Percentiles rank a stretch among this genome's conserved stretches.
These are phyloP conservation scores for Ganoderma leucocontextum DNA, from an alignment of 1,284 basidiomycete genomes.

Conservation along the genomic window DNA sequence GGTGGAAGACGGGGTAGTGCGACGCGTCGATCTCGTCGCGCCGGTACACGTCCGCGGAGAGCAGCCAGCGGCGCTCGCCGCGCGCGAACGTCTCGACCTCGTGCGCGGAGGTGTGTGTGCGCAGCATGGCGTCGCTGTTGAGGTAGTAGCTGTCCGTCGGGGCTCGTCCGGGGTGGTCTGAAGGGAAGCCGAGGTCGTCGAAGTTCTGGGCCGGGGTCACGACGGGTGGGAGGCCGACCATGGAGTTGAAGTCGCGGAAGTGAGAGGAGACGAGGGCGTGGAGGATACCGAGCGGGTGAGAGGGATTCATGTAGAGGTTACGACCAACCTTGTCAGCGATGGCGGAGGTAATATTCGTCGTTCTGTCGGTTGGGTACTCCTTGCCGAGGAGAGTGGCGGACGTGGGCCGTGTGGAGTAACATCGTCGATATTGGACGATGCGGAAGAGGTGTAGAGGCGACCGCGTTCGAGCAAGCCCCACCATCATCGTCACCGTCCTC, in stretches of 20 bases:
- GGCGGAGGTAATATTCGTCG: conserved; percentile 87
- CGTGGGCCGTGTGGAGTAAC: conserved; percentile 27
- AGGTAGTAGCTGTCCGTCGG: conserved; percentile 96
- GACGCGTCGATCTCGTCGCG: conserved; percentile 98
- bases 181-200: conserved; percentile 94
- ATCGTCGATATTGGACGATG: conserved; percentile 23
- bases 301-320: conserved; percentile 77
- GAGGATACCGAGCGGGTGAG: conserved; percentile 90
- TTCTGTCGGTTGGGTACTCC: conserved; percentile 75
- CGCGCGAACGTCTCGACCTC: conserved; percentile 91
- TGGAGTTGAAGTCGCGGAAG: conserved; percentile 74
- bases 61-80: conserved; percentile 85
- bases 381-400: conserved; percentile 56
- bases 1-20: conserved; percentile 99
- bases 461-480: conserved; percentile 20
- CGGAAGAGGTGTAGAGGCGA: conserved; percentile 22
- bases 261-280: conserved; percentile 87
- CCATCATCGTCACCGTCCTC: conserved; percentile 22
- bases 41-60: conserved; percentile 98
- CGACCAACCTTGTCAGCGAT: conserved; percentile 82
- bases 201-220: conserved; percentile 96
- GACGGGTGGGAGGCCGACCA: conserved; percentile 83
- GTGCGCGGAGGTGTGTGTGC: conserved; percentile 98
- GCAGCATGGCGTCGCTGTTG: conserved; percentile 89
- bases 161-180: conserved; percentile 92